These are phyloP conservation scores for Periglandula ipomoeae DNA, from an alignment of 2,329 filamentous ascomycete species.

Conservation along the genomic window DNA sequence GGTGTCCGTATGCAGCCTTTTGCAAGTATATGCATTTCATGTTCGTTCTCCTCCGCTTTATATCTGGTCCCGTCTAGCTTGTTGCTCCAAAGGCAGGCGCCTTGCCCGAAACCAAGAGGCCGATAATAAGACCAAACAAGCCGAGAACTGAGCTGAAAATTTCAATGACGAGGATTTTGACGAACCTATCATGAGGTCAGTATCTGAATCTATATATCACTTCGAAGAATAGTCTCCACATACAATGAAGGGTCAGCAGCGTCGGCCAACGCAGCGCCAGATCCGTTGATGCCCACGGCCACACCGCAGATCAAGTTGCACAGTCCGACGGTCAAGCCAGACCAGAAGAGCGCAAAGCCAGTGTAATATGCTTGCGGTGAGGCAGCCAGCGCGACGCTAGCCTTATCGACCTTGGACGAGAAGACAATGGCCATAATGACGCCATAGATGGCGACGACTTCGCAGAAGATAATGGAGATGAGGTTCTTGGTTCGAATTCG, in stretches of 20 bases:
- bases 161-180: slow-evolving; percentile 97
- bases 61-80: not conserved
- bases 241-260: slow-evolving; percentile 86
- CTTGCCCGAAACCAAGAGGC: slow-evolving; percentile 78
- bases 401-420: slow-evolving; percentile 70
- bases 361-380: slow-evolving; percentile 82
- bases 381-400: slow-evolving; percentile 56
- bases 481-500: slow-evolving; percentile 99
- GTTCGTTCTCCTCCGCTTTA: not conserved
- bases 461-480: slow-evolving; percentile 99
- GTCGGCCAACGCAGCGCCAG: slow-evolving; percentile 90
- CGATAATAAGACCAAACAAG: slow-evolving; percentile 92
- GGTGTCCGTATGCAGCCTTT: not conserved
- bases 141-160: slow-evolving; percentile 98
- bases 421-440: slow-evolving; percentile 99
- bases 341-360: slow-evolving; percentile 93
- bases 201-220: not conserved
- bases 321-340: slow-evolving; percentile 83
- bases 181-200: slow-evolving; percentile 56
- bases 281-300: slow-evolving; percentile 95
- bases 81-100: slow-evolving; percentile 35
- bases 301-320: slow-evolving; percentile 97
- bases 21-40: not conserved
- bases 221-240: slow-evolving; percentile 30
- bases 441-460: slow-evolving; percentile 98